Evolutionary conservation across 1,284 basidiomycete species (phyloP).

Genomic region (Ustilago sp.): DNA sequence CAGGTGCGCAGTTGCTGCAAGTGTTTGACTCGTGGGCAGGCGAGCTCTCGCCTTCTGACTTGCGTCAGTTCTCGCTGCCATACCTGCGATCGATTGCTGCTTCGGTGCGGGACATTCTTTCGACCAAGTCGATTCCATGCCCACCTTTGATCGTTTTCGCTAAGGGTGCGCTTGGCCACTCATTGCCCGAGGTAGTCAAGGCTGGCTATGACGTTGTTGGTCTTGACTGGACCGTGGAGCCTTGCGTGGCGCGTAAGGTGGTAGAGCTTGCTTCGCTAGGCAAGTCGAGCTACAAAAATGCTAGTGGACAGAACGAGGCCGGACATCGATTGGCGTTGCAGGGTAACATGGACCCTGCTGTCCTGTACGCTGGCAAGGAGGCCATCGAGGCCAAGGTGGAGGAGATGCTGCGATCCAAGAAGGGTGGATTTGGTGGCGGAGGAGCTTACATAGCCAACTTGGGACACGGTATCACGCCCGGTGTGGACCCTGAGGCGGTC

Average conservation of each 20-base stretch:
- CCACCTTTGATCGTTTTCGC: slow-evolving; percentile 68
- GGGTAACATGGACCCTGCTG: slow-evolving; percentile 90
- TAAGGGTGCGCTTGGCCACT: slow-evolving; percentile 66
- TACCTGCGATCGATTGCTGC: slow-evolving; percentile 64
- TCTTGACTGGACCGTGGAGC: slow-evolving; percentile 67
- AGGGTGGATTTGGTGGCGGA: slow-evolving; percentile 76
- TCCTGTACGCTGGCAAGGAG: slow-evolving; percentile 83
- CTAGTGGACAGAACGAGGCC: slow-evolving; percentile 57
- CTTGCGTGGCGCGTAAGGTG: slow-evolving; percentile 60
- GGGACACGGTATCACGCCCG: slow-evolving; percentile 86
- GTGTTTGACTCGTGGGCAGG: slow-evolving; percentile 70
- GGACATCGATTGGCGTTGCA: slow-evolving; percentile 79
- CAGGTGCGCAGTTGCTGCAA: slow-evolving; percentile 67
- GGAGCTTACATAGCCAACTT: slow-evolving; percentile 85
- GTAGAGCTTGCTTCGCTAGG: slow-evolving; percentile 59
- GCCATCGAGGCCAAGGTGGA: slow-evolving; percentile 90
- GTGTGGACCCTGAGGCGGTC: slow-evolving; percentile 68
- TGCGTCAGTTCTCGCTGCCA: slow-evolving; percentile 66
- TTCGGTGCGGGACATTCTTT: slow-evolving; percentile 63
- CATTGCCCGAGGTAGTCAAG: slow-evolving; percentile 64
- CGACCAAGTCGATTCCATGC: slow-evolving; percentile 52
- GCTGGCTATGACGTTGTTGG: slow-evolving; percentile 68
- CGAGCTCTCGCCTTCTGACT: slow-evolving; percentile 67
- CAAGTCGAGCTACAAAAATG: slow-evolving; percentile 47
- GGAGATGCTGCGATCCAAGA: slow-evolving; percentile 76